Percentiles rank a stretch among this genome's conserved stretches.
phyloP scores from a whole-genome alignment of 169 alveolate species.

The Plasmodium reichenowi region DNA sequence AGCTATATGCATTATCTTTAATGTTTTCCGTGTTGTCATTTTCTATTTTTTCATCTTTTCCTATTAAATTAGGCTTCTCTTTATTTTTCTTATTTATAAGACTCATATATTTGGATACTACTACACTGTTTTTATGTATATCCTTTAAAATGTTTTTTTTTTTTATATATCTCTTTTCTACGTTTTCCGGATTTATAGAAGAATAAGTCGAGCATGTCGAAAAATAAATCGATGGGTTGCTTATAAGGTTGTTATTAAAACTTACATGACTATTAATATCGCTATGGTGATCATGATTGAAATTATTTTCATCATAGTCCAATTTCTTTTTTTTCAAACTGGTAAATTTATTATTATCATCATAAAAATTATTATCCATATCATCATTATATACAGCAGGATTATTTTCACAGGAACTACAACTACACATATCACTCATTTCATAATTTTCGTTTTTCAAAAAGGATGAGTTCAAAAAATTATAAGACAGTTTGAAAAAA shows the following conservation, averaged over 20 bases:
- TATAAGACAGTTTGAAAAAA: neutral
- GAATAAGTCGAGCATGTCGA: neutral
- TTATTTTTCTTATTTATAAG: neutral
- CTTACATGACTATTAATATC: no score
- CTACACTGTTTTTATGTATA: slow-evolving; percentile 36
- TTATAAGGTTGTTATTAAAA: no score
- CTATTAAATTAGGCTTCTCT: neutral
- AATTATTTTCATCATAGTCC: no score
- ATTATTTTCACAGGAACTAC: neutral
- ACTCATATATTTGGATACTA: neutral
- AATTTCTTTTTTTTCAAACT: no score
- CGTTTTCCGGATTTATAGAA: neutral
- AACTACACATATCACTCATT: neutral
- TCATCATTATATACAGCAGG: neutral
- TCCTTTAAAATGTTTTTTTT: slow-evolving; percentile 7
- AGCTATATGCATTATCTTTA: neutral
- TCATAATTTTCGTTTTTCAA: slow-evolving; percentile 4
- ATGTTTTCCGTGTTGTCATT: neutral
- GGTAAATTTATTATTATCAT: no score
- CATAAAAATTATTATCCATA: neutral
- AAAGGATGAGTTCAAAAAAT: neutral
- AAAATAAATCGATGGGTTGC: neutral
- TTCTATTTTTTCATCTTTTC: neutral
- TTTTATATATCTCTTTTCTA: neutral
- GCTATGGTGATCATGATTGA: no score